Base-by-base conservation (phyloP, 2,329 filamentous ascomycete species). In the Aspergillus nomiae region DNA sequence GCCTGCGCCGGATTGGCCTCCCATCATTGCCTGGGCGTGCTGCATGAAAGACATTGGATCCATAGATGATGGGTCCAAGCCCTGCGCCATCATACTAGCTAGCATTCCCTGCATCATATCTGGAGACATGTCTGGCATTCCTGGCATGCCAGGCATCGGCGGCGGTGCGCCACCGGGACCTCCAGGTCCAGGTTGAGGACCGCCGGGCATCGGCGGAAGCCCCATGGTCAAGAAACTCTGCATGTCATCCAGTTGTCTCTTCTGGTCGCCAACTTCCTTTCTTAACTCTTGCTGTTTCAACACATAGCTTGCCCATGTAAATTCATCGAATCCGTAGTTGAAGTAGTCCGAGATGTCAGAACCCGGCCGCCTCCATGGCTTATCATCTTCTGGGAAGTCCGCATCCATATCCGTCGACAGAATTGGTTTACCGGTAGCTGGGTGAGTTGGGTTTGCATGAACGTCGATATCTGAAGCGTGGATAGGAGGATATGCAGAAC, bases 241-340 rank as follows among this genome's bases (percentile, higher is more conserved):
- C 82, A 89, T 86, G 64, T 87, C 82, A 59, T 84, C 84, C 73
- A 86, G 81, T 65, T 88, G 83, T 59, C 83, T 91, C 82, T 94
- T 97, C 80, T 96, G 94, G 55, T 90, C 87, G 62, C 87, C 87
- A 69, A 92, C 92, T 70, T 94, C 92, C 68, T 87, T 87, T 21
- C 91, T 87, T 72, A 97, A 84, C 28, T 83, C 84, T 68, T 95
- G 89, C 77, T 98, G 95, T 74, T 96, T 96, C 63, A 92, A 84
- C 36, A 94, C 93, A 77, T 99, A 99, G 59, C 94, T 87, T 7
- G 94, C 91, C 95, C 95, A 99, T 1, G 94, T 97, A 78, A 97
- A 98, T 78, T 98, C 94, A 80, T 98, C 94, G 74, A 98, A 98
- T 63, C 94, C 94, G 79, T 98, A 98, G 82, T 98, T 98, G 86